Evolutionary conservation across 2,329 filamentous ascomycete genomes (phyloP).

Genomic region (Lasiodiplodia citricola): DNA sequence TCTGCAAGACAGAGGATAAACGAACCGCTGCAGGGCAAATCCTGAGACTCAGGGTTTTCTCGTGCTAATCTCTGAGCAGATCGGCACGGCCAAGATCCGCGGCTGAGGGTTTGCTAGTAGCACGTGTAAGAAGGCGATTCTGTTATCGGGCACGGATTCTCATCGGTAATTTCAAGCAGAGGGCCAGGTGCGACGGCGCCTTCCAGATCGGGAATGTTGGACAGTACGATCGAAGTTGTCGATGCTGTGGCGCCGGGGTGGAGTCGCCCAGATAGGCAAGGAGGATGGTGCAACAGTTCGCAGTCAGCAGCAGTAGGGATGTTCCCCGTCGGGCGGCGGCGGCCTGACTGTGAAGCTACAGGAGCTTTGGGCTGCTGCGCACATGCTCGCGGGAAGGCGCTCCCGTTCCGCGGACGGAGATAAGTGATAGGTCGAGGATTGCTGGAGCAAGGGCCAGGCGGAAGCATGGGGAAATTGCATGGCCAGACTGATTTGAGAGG

Average conservation of each 20-base stretch:
- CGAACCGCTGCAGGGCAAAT: constrained; percentile 18
- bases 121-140: constrained; percentile 4
- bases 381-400: constrained; percentile 14
- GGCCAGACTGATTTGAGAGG: constrained; percentile 3
- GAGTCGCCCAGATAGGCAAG: constrained; percentile 5
- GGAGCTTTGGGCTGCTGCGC: constrained; percentile 9
- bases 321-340: constrained; percentile 13
- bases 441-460: neutral
- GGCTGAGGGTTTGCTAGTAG: neutral
- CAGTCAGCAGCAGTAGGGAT: constrained; percentile 3
- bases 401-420: constrained; percentile 18
- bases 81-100: neutral
- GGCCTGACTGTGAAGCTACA: constrained; percentile 1
- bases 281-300: neutral
- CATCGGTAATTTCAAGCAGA: constrained; percentile 9
- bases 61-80: constrained; percentile 1
- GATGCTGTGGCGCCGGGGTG: neutral
- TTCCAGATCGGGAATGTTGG: constrained; percentile 6
- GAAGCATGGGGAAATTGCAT: constrained; percentile 19
- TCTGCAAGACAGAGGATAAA: neutral
- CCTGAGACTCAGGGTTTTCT: neutral
- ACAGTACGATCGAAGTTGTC: constrained; percentile 8
- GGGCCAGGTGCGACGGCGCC: neutral
- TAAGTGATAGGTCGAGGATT: neutral
- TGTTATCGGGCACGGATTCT: constrained; percentile 18